Evolutionary conservation across 2,329 filamentous ascomycete genomes (phyloP), one percentile per base, ranked within the genome.

Genomic region (Diaporthe nobilis): DNA sequence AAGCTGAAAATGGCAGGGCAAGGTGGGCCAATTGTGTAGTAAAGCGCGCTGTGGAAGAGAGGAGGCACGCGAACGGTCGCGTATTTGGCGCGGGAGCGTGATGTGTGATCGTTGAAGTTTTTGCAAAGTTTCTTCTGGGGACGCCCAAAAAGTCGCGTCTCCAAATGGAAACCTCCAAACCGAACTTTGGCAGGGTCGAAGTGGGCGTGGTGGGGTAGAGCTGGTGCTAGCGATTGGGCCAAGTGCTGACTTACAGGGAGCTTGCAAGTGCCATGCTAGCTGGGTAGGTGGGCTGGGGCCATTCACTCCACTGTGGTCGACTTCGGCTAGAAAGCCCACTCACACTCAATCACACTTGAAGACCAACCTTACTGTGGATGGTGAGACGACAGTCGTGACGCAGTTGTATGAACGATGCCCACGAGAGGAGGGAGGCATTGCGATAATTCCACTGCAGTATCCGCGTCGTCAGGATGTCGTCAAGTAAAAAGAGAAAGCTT

Each of bases 401-500:
- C 44, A 10, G 63, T n/a, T 6, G 47, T 17, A 3, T 47, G 28
- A 68, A 15, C 12, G 28, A 31, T 25, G 20, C 63, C 31, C 57
- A 55, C 25, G 55, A 63, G 47, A 53, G n/a, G 31, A 65, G 25
- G 0, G 22, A 65, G 42, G 17, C 34, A 53, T 3, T 13, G 12
- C 4, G 15, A 20, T 34, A 42, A 55, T 1, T 17, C 8, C 37
- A 34, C 55, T 2, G 5, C 71, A 44, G 3, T 4, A n/a, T 15
- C 15, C 2, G 39, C 47, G 7, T 8, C 22, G 7, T 60, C 25
- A 28, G 72, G 47, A 84, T 83, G 82, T 77, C 78, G 25, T 65
- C 79, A n/a, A 78, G 77, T 68, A 83, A 82, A 71, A 83, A 79
- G 78, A 84, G 87, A 67, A 89, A 87, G 80, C 76, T 89, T 12